Evolutionary conservation across 495 filamentous ascomycete species (phyloP), one percentile per base, ranked within the genome.

Genomic region (Annulohypoxylon nitens): DNA sequence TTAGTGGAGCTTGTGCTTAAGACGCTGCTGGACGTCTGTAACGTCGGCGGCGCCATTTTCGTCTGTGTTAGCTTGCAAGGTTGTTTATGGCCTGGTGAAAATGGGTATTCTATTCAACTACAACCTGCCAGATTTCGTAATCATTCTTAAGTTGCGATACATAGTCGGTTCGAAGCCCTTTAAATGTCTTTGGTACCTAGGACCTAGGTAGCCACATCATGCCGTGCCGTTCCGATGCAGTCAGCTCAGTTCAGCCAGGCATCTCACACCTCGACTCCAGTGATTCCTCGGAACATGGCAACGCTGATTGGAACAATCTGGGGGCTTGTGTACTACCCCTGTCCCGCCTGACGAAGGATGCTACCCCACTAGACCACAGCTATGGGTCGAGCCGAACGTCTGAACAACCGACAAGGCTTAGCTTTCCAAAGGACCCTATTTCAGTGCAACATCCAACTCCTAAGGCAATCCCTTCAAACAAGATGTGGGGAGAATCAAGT

Each of bases 11-110:
- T 39, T 4, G 67, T 41, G 47, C 73, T 76, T 41, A 76, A 61
- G 30, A 16, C 65, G 11, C 60, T 76, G 14, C 50, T 67, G 2
- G 76, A 78, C 12, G 70, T 37, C 62, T 74, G 70, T 9, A 78
- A 51, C 43, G 68, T 61, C 26, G 73, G 58, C 8, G 73, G 76
- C 55, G 76, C 63, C 76, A 78, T 78, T 37, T 51, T 65, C 23
- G 55, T 57, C 62, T 51, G 26, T 54, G 25, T 20, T 59, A 43
- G 30, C 25, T 33, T 30, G 30, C 30, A 30, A 30, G 30, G 2
- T 30, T 18, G 8, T 10, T 65, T 41, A 43, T 47, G 4, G 54
- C 47, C 4, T 12, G 33, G 25, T 48, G 37, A 57, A 67, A 30
- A 41, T 33, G 37, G 4, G 30, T 18, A 30, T 51, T 36, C 33